These are phyloP conservation scores for Ceratocystis cacaofunesta DNA, from an alignment of 2,329 filamentous ascomycete species.

Conservation along the genomic window DNA sequence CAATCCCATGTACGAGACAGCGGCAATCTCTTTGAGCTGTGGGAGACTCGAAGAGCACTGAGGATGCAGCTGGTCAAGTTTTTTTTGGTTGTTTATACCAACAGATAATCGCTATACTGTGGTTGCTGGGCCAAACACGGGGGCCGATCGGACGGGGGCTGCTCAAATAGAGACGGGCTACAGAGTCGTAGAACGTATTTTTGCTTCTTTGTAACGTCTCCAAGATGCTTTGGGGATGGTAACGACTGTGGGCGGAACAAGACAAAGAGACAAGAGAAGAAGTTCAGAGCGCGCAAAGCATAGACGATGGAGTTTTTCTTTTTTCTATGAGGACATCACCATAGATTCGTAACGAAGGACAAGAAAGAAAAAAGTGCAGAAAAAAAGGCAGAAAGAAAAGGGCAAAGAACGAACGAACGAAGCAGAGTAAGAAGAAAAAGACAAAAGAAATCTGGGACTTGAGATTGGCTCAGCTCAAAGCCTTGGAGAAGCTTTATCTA, in stretches of 20 bases:
- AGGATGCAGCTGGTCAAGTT: not conserved
- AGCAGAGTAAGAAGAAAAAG: not conserved
- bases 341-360: conserved; percentile 12
- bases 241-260: not conserved
- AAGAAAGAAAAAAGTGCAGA: not conserved
- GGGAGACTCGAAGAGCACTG: not conserved
- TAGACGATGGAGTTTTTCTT: not conserved
- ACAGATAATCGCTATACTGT: not conserved
- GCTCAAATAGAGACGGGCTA: not conserved
- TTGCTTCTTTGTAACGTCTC: not conserved
- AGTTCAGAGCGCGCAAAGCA: not conserved
- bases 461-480: not conserved
- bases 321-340: conserved; percentile 13
- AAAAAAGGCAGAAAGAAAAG: not conserved
- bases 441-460: not conserved
- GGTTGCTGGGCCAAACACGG: not conserved
- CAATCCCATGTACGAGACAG: conserved; percentile 5
- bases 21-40: not conserved
- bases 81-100: not conserved
- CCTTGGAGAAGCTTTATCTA: too few relatives aligned
- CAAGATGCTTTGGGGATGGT: not conserved
- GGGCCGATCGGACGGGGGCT: not conserved
- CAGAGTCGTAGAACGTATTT: not conserved
- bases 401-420: not conserved
- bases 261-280: not conserved